Conservation (phyloP, 139 green algal genomes). For the Closterium sp. region DNA sequence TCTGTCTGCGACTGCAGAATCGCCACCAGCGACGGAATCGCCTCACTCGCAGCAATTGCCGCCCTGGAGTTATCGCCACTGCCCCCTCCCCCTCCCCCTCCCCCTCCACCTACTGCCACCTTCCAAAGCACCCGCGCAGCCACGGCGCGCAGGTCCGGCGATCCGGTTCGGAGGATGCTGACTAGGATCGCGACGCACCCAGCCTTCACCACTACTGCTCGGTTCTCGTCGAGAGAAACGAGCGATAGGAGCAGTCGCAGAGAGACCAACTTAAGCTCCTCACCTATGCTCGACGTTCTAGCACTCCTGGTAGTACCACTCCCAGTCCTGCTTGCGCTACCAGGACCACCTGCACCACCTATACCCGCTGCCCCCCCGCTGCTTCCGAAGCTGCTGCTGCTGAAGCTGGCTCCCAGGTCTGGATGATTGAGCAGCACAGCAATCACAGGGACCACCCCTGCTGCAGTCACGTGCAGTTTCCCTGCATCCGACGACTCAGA, state of each 20-base stretch:
- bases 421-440: not conserved
- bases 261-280: not conserved
- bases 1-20: not conserved
- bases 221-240: not conserved
- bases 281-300: not conserved
- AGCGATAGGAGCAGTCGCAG: not conserved
- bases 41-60: not conserved
- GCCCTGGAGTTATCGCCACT: not conserved
- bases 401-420: not conserved
- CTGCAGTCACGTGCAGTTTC: not conserved
- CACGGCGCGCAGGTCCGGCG: not conserved
- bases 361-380: not conserved
- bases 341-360: not conserved
- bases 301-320: not conserved
- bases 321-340: not conserved
- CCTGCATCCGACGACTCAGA: not conserved
- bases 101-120: not conserved
- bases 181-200: not conserved
- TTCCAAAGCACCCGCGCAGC: not conserved
- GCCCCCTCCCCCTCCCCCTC: not conserved
- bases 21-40: not conserved
- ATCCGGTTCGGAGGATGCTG: not conserved
- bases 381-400: not conserved
- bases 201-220: not conserved
- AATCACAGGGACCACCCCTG: not conserved